Evolutionary conservation across 2,329 filamentous ascomycete genomes (phyloP).

Genomic region (Mycosphaerella sp.): DNA sequence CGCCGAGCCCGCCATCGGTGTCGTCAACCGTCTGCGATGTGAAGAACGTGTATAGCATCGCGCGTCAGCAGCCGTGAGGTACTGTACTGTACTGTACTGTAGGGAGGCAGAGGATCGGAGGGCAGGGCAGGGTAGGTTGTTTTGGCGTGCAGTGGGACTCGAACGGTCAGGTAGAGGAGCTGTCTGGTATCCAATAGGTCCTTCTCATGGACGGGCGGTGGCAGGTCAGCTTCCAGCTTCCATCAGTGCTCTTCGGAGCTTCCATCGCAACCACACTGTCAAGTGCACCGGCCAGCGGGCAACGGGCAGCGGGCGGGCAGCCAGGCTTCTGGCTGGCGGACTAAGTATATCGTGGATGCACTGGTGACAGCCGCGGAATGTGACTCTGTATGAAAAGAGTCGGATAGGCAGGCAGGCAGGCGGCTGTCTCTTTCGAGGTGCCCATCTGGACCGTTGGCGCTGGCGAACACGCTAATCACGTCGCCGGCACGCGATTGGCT

Average conservation of each 20-base stretch:
- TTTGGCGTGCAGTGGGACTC: background rate
- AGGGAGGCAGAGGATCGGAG: too few species aligned
- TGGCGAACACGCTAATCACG: background rate
- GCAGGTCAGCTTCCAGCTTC: conserved; percentile 4
- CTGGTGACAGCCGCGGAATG: conserved; percentile 19
- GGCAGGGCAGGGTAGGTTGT: too few species aligned
- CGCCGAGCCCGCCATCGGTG: too few species aligned
- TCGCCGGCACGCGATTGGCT: too few species aligned
- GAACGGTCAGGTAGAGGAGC: background rate
- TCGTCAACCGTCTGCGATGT: too few species aligned
- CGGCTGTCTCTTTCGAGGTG: conserved; percentile 5
- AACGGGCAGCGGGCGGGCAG: too few species aligned
- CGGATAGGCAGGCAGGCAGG: conserved; percentile 2
- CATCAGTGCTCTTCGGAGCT: conserved; percentile 3
- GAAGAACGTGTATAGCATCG: too few species aligned
- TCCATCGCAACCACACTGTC: conserved; percentile 7
- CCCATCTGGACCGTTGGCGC: background rate
- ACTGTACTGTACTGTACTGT: too few species aligned
- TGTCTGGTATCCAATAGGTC: conserved; percentile 9
- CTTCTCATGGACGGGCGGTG: background rate
- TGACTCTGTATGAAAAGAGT: conserved; percentile 10
- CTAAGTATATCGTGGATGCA: conserved; percentile 17
- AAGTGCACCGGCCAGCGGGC: background rate
- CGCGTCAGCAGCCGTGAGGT: background rate
- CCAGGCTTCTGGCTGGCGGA: too few species aligned